A percentile compares a stretch with the other conserved stretches of the same genome.
phyloP scores from a whole-genome alignment of 164 flowering plant species.

The Macadamia tetraphylla region DNA sequence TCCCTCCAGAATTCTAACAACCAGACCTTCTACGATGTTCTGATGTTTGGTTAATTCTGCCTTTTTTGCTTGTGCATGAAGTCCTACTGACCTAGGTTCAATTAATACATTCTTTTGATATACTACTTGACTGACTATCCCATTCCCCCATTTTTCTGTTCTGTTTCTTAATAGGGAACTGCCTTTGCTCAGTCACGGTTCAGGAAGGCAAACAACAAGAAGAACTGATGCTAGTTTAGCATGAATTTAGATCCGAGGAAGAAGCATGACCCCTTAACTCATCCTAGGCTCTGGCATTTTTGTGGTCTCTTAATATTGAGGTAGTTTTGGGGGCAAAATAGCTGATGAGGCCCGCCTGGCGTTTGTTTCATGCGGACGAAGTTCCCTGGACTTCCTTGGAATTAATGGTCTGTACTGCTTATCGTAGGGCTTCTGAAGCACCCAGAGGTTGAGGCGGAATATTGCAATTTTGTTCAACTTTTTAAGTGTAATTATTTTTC shows the following conservation, averaged over 20 bases:
- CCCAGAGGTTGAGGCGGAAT: too few species aligned
- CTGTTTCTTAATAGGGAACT: slow-evolving; percentile 56
- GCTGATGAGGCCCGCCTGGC: slow-evolving; percentile 9
- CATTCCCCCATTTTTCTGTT: neutral
- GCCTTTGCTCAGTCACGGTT: slow-evolving; percentile 60
- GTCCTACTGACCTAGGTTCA: neutral
- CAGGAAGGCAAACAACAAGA: slow-evolving; percentile 64
- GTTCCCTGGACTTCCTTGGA: too few species aligned
- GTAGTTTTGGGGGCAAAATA: slow-evolving; percentile 7
- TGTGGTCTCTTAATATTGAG: slow-evolving; percentile 6
- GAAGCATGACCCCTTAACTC: slow-evolving; percentile 15
- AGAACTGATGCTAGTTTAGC: slow-evolving; percentile 20
- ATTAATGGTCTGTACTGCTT: too few species aligned
- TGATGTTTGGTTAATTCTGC: neutral
- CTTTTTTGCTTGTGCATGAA: neutral
- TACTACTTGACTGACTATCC: neutral
- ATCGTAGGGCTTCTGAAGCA: too few species aligned
- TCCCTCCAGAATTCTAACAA: too few species aligned
- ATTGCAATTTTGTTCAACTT: too few species aligned
- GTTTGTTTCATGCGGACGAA: slow-evolving; percentile 28
- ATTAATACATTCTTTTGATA: too few species aligned
- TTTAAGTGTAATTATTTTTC: too few species aligned
- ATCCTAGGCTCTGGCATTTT: slow-evolving; percentile 9
- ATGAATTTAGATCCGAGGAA: neutral
- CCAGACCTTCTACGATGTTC: neutral